Evolutionary conservation across 306 rosid species (phyloP), one percentile per base, ranked within the genome.

Genomic region (Cyclanthera cordifolia): DNA sequence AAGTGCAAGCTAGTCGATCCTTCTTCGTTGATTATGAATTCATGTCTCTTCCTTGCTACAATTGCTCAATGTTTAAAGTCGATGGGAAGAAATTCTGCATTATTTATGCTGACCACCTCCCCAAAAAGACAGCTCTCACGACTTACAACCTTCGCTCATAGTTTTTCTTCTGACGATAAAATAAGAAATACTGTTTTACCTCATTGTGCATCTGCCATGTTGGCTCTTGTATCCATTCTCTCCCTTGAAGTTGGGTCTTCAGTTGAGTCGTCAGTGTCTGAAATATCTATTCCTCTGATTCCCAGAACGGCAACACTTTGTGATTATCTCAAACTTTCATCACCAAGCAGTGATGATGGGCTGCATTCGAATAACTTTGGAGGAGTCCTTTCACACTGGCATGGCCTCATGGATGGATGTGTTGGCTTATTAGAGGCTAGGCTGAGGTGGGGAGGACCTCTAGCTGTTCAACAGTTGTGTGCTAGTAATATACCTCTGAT

Each of bases 391-490:
- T 84, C 96, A 21, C 64, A 80, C 72, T 92, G 95, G 93, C 93
- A 84, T 67, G 96, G 96, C 67, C 78, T 76, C 72, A 82, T 78
- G 73, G 96, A 92, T 85, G 98, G 98, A 50, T 84, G 84, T 81
- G 88, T 92, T 56, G 98, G 95, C 64, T 87, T 89, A 77, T 67
- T 92, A 78, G 96, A 92, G 75, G 83, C 80, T 76, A 82, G 85
- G 74, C 78, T 89, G 69, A 87, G 81, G 79, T 87, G 84, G 95
- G 98, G 93, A 47, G 98, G 98, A 80, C 88, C 93, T 7, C 74
- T 83, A 74, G 95, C 93, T 48, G 93, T 92, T 78, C 85, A 92
- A 71, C 96, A 92, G 90, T 72, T 89, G 76, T 92, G 95, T 77
- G 84, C 96, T 28, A 83, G 84, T 72, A 89, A 89, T 73, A 77